These are phyloP conservation scores for Meyerozyma carpophila DNA, from an alignment of 1,139 yeast species.

Conservation along the genomic window DNA sequence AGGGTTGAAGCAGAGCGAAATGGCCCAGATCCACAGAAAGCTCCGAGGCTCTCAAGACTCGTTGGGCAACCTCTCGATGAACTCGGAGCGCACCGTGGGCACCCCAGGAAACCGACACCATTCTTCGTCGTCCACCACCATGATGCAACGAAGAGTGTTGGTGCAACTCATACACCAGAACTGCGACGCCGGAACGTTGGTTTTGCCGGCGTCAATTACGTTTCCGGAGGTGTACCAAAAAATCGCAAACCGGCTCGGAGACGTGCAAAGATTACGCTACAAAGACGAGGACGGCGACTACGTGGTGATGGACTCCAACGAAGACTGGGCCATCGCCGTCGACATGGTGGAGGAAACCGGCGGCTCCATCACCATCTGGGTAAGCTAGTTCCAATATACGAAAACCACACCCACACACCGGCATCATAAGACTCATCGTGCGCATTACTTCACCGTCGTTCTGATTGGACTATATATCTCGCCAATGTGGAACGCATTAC, in stretches of 20 bases:
- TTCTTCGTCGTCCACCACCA: conserved; percentile 42
- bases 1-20: conserved; percentile 35
- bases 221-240: conserved; percentile 44
- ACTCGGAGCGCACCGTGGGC: conserved; percentile 6
- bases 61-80: conserved; percentile 1
- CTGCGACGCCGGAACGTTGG: conserved; percentile 11
- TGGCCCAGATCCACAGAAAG: conserved; percentile 36
- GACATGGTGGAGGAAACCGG: conserved; percentile 45
- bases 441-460: neutral
- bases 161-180: conserved; percentile 9
- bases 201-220: conserved; percentile 39
- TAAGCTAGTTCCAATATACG: neutral
- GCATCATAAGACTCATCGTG: neutral
- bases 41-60: conserved; percentile 32
- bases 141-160: conserved; percentile 33
- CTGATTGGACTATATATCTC: neutral
- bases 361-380: conserved; percentile 3
- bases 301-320: conserved; percentile 81
- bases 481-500: neutral
- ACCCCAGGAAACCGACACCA: conserved; percentile 28
- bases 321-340: conserved; percentile 58
- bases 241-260: conserved; percentile 31
- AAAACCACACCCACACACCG: neutral
- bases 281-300: conserved; percentile 95
- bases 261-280: conserved; percentile 59